A percentile compares a stretch with the other conserved stretches of the same genome.
phyloP scores from a whole-genome alignment of 1,284 basidiomycete species.

The Melampsora larici-populina region DNA sequence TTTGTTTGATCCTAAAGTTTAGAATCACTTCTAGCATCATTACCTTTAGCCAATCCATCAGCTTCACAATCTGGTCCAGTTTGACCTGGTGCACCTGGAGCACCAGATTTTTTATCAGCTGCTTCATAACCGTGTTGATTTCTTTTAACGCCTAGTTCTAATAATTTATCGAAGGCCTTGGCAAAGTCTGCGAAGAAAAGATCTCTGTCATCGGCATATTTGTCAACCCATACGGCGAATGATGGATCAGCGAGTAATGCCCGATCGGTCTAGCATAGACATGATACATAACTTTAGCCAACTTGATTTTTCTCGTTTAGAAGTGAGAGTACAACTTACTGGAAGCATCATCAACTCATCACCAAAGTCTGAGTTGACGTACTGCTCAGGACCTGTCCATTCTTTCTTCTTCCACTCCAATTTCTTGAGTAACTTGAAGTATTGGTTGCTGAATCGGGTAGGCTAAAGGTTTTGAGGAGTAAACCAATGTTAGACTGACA shows the following conservation, averaged over 20 bases:
- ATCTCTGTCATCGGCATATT: conserved; percentile 59
- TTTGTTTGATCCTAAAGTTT: background rate
- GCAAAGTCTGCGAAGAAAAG: conserved; percentile 61
- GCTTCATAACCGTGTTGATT: conserved; percentile 18
- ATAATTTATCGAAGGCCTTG: conserved; percentile 54
- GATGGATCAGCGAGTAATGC: conserved; percentile 55
- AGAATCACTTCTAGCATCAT: conserved; percentile 3
- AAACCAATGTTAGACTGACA: background rate
- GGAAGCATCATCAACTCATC: conserved; percentile 61
- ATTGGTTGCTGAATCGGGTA: conserved; percentile 59
- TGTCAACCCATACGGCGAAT: conserved; percentile 56
- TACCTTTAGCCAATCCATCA: conserved; percentile 3
- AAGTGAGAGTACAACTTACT: conserved; percentile 51
- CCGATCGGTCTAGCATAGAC: conserved; percentile 52
- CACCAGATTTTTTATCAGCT: conserved; percentile 22
- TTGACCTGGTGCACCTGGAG: conserved; percentile 12
- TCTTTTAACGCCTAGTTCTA: conserved; percentile 52
- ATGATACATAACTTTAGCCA: background rate
- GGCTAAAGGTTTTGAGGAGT: conserved; percentile 56
- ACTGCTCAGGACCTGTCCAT: conserved; percentile 60
- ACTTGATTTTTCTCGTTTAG: background rate
- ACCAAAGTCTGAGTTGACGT: conserved; percentile 56
- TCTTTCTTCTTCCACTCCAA: conserved; percentile 58
- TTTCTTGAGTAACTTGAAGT: conserved; percentile 56
- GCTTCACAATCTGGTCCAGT: conserved; percentile 29